phyloP scores from a whole-genome alignment of 2,329 filamentous ascomycete species.

The Dactylonectria estremocensis region DNA sequence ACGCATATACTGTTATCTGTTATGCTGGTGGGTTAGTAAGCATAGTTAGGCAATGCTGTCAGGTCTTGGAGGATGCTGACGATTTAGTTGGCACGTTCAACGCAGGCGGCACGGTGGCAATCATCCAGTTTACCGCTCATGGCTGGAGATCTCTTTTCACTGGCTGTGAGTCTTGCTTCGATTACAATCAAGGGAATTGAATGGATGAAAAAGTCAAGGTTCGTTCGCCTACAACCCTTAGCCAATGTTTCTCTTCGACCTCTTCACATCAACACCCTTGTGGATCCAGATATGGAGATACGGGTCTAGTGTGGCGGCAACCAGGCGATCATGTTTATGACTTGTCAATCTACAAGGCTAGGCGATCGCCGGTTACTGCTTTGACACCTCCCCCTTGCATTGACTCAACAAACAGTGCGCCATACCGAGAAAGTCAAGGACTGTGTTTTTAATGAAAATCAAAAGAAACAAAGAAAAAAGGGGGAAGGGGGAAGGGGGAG shows the following conservation, averaged over 20 bases:
- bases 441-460: too few relatives aligned
- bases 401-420: neutral
- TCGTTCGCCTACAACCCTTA: too few relatives aligned
- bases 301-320: neutral
- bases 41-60: too few relatives aligned
- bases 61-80: too few relatives aligned
- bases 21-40: too few relatives aligned
- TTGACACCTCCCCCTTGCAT: slow-evolving; percentile 10
- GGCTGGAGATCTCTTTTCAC: neutral
- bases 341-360: slow-evolving; percentile 7
- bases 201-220: slow-evolving; percentile 5
- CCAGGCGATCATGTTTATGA: neutral
- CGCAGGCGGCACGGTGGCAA: neutral
- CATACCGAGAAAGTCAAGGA: neutral
- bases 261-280: neutral
- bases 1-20: too few relatives aligned
- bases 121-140: neutral
- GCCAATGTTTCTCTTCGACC: neutral
- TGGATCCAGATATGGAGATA: neutral
- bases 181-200: neutral
- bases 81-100: neutral
- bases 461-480: too few relatives aligned
- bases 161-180: slow-evolving; percentile 1
- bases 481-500: neutral
- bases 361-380: neutral